Base-by-base conservation (phyloP, 257 asterid species). In the Fraxinus cuspidata region DNA sequence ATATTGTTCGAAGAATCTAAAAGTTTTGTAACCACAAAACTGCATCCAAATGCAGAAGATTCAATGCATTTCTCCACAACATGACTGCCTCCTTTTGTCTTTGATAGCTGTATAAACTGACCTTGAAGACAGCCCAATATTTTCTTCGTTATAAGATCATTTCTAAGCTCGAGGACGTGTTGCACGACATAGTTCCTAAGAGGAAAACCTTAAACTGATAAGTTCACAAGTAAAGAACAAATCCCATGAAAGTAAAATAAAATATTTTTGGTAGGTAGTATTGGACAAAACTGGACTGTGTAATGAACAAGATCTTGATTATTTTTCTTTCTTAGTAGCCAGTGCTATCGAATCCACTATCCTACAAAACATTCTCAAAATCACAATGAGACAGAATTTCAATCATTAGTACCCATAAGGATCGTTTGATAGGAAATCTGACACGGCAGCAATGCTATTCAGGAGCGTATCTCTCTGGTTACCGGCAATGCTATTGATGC, bases 171-270 rank as follows among this genome's bases (percentile, higher is more conserved):
- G 9, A 88, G 53, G 5, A 76, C 84, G 2, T 77, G 58, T 77
- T 90, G 93, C 74, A 90, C 88, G 0, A 86, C 87, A 27, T 79
- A 84, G 77, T 87, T 90, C 82, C 91, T 89, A 81, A 9, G 64
- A 74, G 51, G 25, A 37, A 34, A 9, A 35, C 15, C n/a, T 13
- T 42, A 5, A 27, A 40, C 31, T 44, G n/a, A 27, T 63, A 63
- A 63, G 69, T 27, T 63, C 21, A 25, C 35, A 27, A 23, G 34
- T 27, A 63, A 58, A 28, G 27, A 37, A 13, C 42, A 12, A 27
- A 16, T 47, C 5, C 58, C 58, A 15, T 15, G 58, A 47, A 15
- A 47, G 19, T 47, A 47, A 5, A 47, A 13, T 47, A 47, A 44
- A 47, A 47, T 2, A 16, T 15, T 47, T 42, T 42, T 42, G 51